These are phyloP conservation scores for Ambrosia trifida DNA, from an alignment of 129 eudicot genomes.

Conservation along the genomic window DNA sequence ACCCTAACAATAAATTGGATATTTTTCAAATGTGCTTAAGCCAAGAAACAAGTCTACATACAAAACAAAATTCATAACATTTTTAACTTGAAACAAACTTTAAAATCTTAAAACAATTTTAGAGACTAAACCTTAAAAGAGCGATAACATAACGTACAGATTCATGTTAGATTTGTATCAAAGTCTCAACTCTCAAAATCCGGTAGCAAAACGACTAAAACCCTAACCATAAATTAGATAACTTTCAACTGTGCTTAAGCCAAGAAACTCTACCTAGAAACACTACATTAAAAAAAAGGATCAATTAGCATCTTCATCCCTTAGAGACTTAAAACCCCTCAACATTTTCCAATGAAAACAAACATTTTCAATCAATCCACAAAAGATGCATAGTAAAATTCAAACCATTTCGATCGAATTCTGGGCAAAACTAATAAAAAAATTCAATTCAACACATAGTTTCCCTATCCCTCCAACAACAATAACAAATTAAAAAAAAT, in stretches of 20 bases:
- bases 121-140: neutral
- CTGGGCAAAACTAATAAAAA: neutral
- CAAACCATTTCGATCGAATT: neutral
- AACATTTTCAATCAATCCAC: neutral
- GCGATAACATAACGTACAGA: neutral
- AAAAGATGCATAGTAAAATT: neutral
- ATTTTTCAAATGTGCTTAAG: neutral
- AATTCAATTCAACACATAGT: neutral
- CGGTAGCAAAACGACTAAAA: slow-evolving; percentile 17
- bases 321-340: neutral
- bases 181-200: neutral
- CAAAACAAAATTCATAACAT: neutral
- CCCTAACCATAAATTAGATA: neutral
- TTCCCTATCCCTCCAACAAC: neutral
- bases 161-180: neutral
- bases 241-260: neutral
- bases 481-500: neutral
- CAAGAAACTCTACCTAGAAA: slow-evolving; percentile 21
- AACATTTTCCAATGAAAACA: slow-evolving; percentile 5
- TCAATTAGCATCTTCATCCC: neutral
- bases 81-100: no score
- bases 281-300: neutral
- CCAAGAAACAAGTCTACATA: slow-evolving; percentile 11
- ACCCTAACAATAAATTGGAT: neutral
- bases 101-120: neutral